These are phyloP conservation scores for Sphagnurus paluster DNA, from an alignment of 1,284 basidiomycete genomes.

Conservation along the genomic window DNA sequence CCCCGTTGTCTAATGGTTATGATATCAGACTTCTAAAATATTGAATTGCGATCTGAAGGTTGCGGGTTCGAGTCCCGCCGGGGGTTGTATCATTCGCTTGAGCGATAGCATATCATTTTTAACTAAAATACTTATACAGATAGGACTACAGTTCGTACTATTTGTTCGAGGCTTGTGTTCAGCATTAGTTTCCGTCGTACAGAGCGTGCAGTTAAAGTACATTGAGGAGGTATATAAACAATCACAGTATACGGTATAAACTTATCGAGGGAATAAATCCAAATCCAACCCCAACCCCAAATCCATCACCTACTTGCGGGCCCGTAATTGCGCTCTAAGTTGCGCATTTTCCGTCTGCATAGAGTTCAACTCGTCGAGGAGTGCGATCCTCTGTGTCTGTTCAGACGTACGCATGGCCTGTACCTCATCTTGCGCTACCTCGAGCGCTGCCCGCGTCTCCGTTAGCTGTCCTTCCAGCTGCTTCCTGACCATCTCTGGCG, in stretches of 20 bases:
- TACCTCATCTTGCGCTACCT: slow-evolving; percentile 49
- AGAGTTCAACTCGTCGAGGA: slow-evolving; percentile 78
- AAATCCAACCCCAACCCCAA: not conserved
- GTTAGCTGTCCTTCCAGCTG: slow-evolving; percentile 57
- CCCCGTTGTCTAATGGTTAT: slow-evolving; percentile 58
- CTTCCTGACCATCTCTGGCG: slow-evolving; percentile 54
- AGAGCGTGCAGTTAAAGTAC: slow-evolving; percentile 9
- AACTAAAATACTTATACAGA: too few species aligned
- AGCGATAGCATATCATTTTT: not conserved
- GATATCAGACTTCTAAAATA: slow-evolving; percentile 62
- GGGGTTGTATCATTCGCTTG: slow-evolving; percentile 46
- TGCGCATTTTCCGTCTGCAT: slow-evolving; percentile 75
- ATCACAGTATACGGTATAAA: slow-evolving; percentile 8
- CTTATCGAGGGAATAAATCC: slow-evolving; percentile 7
- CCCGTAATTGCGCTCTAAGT: slow-evolving; percentile 68
- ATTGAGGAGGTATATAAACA: slow-evolving; percentile 14
- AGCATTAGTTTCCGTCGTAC: not conserved
- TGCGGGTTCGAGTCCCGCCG: slow-evolving; percentile 68
- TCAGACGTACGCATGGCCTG: slow-evolving; percentile 63
- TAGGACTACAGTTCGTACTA: too few species aligned
- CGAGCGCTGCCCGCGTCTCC: slow-evolving; percentile 47
- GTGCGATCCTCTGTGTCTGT: slow-evolving; percentile 66
- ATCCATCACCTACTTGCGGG: slow-evolving; percentile 39
- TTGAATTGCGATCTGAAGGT: slow-evolving; percentile 51
- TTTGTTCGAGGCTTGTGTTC: too few species aligned